A percentile compares a stretch with the other conserved stretches of the same genome.
phyloP scores from a whole-genome alignment of 805 yeast genomes.

The Citeromyces nyonsensis region DNA sequence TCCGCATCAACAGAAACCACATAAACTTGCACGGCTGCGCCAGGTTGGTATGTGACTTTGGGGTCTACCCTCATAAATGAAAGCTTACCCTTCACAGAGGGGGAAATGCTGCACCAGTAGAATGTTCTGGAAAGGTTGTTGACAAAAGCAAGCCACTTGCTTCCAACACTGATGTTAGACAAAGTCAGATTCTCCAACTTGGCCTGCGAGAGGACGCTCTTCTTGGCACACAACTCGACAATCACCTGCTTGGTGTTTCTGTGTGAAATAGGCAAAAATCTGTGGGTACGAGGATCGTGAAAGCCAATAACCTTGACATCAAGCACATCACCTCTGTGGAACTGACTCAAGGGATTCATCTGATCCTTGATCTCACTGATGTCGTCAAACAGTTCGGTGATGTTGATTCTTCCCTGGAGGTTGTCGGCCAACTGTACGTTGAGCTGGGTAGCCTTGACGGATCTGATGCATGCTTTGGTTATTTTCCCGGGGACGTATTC shows the following conservation, averaged over 20 bases:
- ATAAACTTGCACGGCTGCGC: conserved; percentile 46
- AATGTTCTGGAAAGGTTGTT: conserved; percentile 46
- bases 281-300: conserved; percentile 57
- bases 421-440: conserved; percentile 66
- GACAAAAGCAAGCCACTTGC: conserved; percentile 41
- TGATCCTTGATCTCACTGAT: conserved; percentile 38
- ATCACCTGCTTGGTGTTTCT: conserved; percentile 37
- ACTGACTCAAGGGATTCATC: conserved; percentile 40
- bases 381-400: conserved; percentile 48
- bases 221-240: conserved; percentile 48
- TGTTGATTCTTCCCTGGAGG: conserved; percentile 65
- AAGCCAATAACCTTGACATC: conserved; percentile 60
- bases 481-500: conserved; percentile 46
- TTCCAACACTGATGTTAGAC: conserved; percentile 30
- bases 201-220: conserved; percentile 18
- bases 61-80: conserved; percentile 48
- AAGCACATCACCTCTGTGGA: conserved; percentile 40
- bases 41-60: conserved; percentile 51
- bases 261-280: conserved; percentile 51
- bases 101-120: conserved; percentile 57
- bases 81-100: conserved; percentile 51
- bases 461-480: conserved; percentile 43
- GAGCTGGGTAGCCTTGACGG: conserved; percentile 59
- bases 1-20: conserved; percentile 39
- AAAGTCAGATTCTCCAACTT: conserved; percentile 13